Base-by-base conservation (phyloP, 2,329 filamentous ascomycete genomes). In the Emmonsia crescens region DNA sequence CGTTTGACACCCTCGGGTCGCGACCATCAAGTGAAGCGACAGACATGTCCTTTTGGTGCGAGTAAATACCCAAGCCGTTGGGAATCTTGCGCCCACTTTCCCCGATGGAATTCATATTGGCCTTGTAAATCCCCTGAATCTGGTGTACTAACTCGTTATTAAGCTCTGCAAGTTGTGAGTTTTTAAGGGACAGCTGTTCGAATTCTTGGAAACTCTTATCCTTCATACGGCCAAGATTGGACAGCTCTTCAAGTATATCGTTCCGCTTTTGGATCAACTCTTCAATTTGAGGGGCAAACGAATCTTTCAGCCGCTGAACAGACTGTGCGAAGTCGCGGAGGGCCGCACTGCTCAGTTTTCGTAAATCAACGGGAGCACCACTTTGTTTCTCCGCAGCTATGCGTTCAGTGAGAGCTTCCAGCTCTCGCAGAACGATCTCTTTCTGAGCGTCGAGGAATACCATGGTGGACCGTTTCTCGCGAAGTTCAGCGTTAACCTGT, bases 131-230 rank as follows among this genome's bases (percentile, higher is more conserved):
- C 70, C 89, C 91, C 73, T 97, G 93, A 63, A 97, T 96, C 71
- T 92, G 91, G 70, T 96, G 89, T 3, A 95, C 92, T 61, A 99
- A 80, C 71, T 96, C 90, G 69, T 96, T 96, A 77, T 99, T 97
- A 80, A 97, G 85, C 70, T 96, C 91, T 33, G 90, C 88, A 63
- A 99, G 82, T 76, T 97, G 93, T 0, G 89, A 88, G 72, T 99
- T 99, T 80, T 96, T 96, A 62, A 87, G 88, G 12, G 91, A 96
- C 52, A 99, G 80, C 70, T 95, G 91, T 77, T 97, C 94, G 71
- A 96, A 97, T 71, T 99, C 94, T 70, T 96, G 85, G 69, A 96
- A 87, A 16, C 91, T 92, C 72, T 94, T 91, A 74, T 97, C 93
- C 69, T 95, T 91, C 78, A 94, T 89, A 59, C 89, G 87, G 46